Evolutionary conservation across 2,329 filamentous ascomycete genomes (phyloP), one percentile per base, ranked within the genome.

Genomic region (Colletotrichum sansevieriae): DNA sequence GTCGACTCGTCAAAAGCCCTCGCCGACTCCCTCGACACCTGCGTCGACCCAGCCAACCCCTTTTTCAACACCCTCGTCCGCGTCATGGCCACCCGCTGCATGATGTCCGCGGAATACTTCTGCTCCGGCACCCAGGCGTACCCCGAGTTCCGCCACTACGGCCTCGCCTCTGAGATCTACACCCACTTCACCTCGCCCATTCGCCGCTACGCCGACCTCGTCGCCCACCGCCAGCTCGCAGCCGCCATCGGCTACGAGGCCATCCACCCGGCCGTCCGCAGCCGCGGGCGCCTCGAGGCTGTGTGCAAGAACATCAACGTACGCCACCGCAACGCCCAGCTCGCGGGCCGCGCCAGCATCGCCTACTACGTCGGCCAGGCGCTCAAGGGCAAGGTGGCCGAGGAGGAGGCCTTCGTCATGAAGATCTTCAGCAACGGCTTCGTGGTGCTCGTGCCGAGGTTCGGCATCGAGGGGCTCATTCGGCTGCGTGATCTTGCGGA

Each of bases 41-140:
- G 96, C 78, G 85, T 91, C 55, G 95, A 98, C 76, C 81, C 90
- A 0, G 78, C 84, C 10, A 93, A 98, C 75, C 94, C 95, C 33
- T 99, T 98, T 84, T 98, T 99, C 88, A 99, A 99, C 86, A 99
- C 95, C 2, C 89, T 99, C 25, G 91, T 99, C 74, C 93, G 96
- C 77, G 97, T 99, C 81, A 92, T 99, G 84, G 96, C 96, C 10
- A 99, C 96, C 9, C 91, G 96, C 22, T 99, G 96, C 87, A 99
- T 99, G 96, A 97, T 97, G 86, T 96, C 94, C 62, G 96, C 96
- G 71, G 96, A 99, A 81, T 99, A 99, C 82, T 99, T 99, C 82
- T 96, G 93, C 82, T 93, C 95, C 0, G 96, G 96, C 69, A 95
- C 94, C 7, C 94, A 98, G 78, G 90, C 95, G 0, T 95, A 96